Evolutionary conservation across 129 eudicot species (phyloP).

Genomic region (Tanacetum coccineum): DNA sequence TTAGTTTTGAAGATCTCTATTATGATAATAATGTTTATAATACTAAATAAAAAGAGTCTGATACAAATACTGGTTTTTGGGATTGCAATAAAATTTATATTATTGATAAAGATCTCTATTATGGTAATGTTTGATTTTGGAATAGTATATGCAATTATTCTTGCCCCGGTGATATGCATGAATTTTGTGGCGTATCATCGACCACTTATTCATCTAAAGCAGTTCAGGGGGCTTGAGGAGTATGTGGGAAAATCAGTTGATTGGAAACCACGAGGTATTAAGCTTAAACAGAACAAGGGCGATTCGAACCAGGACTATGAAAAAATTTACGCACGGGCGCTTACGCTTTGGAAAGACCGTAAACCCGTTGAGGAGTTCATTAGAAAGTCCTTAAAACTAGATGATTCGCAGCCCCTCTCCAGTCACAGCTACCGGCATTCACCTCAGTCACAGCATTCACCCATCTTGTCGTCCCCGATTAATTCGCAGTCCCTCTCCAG

Average conservation of each 20-base stretch:
- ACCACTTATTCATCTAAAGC: background rate
- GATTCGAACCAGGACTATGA: slow-evolving; percentile 5
- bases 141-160: too few relatives aligned
- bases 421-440: too few relatives aligned
- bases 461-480: background rate
- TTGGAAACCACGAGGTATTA: background rate
- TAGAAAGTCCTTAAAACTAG: slow-evolving; percentile 4
- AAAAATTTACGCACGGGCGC: slow-evolving; percentile 1
- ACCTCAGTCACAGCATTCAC: background rate
- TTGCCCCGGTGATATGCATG: slow-evolving; percentile 7
- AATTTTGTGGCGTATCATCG: slow-evolving; percentile 3
- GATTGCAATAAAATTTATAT: too few relatives aligned
- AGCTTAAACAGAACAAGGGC: background rate
- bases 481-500: background rate
- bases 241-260: background rate
- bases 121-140: too few relatives aligned
- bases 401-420: background rate
- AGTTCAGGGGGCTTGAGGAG: too few relatives aligned
- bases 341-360: slow-evolving; percentile 2
- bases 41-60: too few relatives aligned
- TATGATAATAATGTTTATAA: too few relatives aligned
- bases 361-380: background rate
- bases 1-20: too few relatives aligned
- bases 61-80: too few relatives aligned
- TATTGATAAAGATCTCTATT: too few relatives aligned